Conservation (phyloP, 495 filamentous ascomycete genomes). For the Bathelium albidoporum region DNA sequence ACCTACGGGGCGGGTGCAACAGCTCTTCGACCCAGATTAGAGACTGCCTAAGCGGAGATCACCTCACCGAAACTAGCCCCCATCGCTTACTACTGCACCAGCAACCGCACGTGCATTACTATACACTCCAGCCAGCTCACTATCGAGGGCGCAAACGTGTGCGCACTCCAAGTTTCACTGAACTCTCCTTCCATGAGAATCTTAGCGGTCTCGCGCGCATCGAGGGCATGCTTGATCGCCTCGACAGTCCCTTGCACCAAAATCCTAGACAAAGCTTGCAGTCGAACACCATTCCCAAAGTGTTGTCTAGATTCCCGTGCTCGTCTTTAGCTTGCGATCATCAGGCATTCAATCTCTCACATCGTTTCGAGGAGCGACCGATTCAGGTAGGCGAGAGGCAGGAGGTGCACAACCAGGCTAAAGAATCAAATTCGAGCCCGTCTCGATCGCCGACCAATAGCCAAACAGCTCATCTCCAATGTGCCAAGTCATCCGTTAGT, state of each 20-base stretch:
- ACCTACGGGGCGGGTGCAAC: not conserved
- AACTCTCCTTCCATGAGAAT: not conserved
- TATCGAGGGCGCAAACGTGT: not conserved
- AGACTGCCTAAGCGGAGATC: no score
- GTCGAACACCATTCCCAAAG: not conserved
- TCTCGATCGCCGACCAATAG: no score
- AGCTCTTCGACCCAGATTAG: not conserved
- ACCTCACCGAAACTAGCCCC: no score
- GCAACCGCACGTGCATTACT: not conserved
- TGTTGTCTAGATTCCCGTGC: not conserved
- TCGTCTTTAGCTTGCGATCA: no score
- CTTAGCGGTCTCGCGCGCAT: not conserved
- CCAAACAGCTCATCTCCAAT: no score
- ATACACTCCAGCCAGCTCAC: not conserved
- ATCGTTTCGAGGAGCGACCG: not conserved
- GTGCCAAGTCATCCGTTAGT: no score
- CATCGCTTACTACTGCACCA: not conserved
- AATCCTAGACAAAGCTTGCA: not conserved
- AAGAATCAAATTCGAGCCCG: no score
- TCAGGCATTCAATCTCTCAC: not conserved
- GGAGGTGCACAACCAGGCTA: no score
- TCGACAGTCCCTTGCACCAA: not conserved
- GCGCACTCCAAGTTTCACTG: not conserved
- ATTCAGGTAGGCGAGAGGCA: no score
- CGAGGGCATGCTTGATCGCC: not conserved